These are phyloP conservation scores for Blastobotrys elegans DNA, from an alignment of 1,139 yeast genomes.

Conservation along the genomic window DNA sequence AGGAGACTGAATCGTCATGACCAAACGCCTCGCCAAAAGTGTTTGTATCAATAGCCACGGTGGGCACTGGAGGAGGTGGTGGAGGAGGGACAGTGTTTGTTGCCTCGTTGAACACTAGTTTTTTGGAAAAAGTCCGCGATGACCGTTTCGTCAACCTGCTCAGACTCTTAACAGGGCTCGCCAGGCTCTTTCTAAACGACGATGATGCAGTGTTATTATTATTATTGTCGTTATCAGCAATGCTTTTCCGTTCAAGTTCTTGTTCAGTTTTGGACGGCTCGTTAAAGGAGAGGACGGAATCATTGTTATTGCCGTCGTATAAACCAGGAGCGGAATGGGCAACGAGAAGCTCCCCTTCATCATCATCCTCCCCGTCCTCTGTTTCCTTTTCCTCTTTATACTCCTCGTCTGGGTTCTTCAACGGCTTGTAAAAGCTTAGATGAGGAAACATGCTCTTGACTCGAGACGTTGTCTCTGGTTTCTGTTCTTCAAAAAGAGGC, in stretches of 20 bases:
- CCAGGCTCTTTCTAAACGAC: conserved; percentile 15
- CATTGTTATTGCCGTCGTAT: conserved; percentile 11
- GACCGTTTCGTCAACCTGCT: conserved; percentile 16
- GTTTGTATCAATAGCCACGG: conserved; percentile 3
- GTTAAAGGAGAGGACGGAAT: conserved; percentile 11
- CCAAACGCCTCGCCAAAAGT: conserved; percentile 9
- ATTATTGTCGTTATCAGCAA: neutral
- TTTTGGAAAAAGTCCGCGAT: conserved; percentile 24
- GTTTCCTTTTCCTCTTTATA: conserved; percentile 4
- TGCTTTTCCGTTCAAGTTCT: conserved; percentile 12
- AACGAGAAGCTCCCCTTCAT: conserved; percentile 3
- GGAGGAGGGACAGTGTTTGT: neutral
- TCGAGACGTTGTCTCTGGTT: conserved; percentile 8
- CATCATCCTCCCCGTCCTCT: conserved; percentile 2
- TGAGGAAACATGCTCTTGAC: conserved; percentile 18
- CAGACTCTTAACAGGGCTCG: conserved; percentile 16
- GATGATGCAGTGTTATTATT: conserved; percentile 3
- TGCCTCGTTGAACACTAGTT: conserved; percentile 19
- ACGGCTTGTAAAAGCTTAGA: conserved; percentile 17
- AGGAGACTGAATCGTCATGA: neutral
- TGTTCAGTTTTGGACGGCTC: conserved; percentile 13
- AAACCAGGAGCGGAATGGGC: neutral
- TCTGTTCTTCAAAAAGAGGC: conserved; percentile 3
- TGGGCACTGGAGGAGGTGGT: conserved; percentile 8
- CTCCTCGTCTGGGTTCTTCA: conserved; percentile 12